Evolutionary conservation across 1,284 basidiomycete species (phyloP).

Genomic region (Anthracocystis setariae): DNA sequence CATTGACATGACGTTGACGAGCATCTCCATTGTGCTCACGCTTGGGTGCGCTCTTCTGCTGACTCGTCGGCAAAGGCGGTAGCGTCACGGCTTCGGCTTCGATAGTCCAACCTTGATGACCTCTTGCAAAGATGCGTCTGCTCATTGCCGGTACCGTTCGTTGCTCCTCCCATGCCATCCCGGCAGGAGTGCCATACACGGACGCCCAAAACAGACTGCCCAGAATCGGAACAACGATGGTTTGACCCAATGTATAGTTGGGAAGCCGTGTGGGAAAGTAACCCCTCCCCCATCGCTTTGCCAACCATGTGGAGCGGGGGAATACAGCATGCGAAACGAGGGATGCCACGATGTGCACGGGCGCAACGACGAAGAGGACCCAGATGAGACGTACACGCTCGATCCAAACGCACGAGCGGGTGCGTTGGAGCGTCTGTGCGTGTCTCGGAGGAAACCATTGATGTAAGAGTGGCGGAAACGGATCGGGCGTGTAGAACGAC

Average conservation of each 20-base stretch:
- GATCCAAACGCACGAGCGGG: not conserved
- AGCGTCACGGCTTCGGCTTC: conserved; percentile 32
- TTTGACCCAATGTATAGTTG: conserved; percentile 16
- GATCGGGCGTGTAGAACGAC: conserved; percentile 18
- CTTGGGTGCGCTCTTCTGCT: not conserved
- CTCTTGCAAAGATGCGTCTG: conserved; percentile 24
- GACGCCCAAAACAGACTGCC: conserved; percentile 35
- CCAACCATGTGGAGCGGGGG: conserved; percentile 5
- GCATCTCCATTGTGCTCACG: not conserved
- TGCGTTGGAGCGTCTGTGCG: conserved; percentile 19
- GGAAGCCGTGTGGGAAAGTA: conserved; percentile 19
- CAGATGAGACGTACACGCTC: conserved; percentile 6
- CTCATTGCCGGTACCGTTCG: conserved; percentile 20
- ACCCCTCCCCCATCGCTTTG: not conserved
- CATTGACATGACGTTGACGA: not conserved
- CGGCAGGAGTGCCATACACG: conserved; percentile 23
- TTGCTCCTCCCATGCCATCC: conserved; percentile 24
- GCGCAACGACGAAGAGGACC: conserved; percentile 16
- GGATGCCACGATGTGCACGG: conserved; percentile 14
- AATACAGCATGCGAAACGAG: conserved; percentile 17
- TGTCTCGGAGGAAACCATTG: conserved; percentile 17
- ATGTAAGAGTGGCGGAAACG: conserved; percentile 20
- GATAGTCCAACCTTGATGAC: conserved; percentile 37
- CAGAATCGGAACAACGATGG: conserved; percentile 18
- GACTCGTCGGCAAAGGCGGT: conserved; percentile 17